phyloP scores from a whole-genome alignment of 1,284 basidiomycete genomes.

The Gastroboletus turbinatus region DNA sequence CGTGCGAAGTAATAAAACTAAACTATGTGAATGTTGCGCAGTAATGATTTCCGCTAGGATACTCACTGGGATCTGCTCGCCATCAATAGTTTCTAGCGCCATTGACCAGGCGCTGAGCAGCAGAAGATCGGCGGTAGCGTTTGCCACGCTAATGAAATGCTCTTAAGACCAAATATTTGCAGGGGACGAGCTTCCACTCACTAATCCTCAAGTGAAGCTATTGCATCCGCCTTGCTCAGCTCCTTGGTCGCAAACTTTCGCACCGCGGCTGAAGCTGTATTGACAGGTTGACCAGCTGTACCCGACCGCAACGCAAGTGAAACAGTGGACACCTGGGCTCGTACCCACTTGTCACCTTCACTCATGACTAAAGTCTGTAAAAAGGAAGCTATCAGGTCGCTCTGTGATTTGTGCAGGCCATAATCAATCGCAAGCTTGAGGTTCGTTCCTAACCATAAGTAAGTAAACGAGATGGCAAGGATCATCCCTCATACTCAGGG shows the following conservation, averaged over 20 bases:
- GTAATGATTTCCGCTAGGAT: not conserved
- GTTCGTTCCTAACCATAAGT: constrained; percentile 57
- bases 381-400: constrained; percentile 78
- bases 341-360: constrained; percentile 81
- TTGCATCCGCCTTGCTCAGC: constrained; percentile 70
- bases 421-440: constrained; percentile 82
- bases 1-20: constrained; percentile 80
- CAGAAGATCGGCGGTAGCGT: constrained; percentile 74
- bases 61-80: constrained; percentile 64
- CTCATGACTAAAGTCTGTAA: constrained; percentile 84
- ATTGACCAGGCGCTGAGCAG: constrained; percentile 74
- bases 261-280: constrained; percentile 62
- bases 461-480: constrained; percentile 4
- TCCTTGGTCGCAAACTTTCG: constrained; percentile 76
- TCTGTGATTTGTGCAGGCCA: constrained; percentile 73
- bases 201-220: constrained; percentile 82
- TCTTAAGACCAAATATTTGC: not conserved
- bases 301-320: constrained; percentile 62
- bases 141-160: constrained; percentile 56
- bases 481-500: constrained; percentile 55
- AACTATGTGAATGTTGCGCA: constrained; percentile 7
- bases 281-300: constrained; percentile 64
- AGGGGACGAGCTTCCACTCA: constrained; percentile 38
- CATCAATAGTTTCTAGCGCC: constrained; percentile 50
- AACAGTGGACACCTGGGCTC: constrained; percentile 55